Evolutionary conservation across 2,329 filamentous ascomycete genomes (phyloP), one percentile per base, ranked within the genome.

Genomic region (Torrubiella hemipterigena): DNA sequence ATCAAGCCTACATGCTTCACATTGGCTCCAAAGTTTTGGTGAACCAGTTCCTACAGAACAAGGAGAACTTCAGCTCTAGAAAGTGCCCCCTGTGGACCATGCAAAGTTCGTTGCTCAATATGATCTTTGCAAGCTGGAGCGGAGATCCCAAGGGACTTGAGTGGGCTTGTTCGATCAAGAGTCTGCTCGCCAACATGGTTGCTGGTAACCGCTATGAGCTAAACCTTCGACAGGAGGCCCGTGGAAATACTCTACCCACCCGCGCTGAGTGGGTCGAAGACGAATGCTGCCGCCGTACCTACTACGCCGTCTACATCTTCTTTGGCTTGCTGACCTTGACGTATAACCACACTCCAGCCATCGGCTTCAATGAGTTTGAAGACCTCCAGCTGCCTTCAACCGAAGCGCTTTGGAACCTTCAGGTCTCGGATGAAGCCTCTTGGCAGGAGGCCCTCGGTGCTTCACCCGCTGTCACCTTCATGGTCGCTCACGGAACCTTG

Each of bases 91-190:
- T 98, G 11, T 96, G 91, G 89, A 91, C 89, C 29, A 96, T 96
- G 85, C 91, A 98, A 55, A 85, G 84, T 54, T 93, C 87, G 4
- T 65, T 98, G 32, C 67, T 98, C 36, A 98, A 98, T 66, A 96
- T 96, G 91, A 79, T 95, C 42, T 96, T 98, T 54, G 86, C 91
- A 33, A 96, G 87, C 65, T 98, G 91, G 91, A 96, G 91, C 54
- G 91, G 91, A 47, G 91, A 96, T 50, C 81, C 91, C 21, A 96
- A 95, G 59, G 91, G 91, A 22, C 69, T 98, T 3, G 91, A 98
- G 56, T 98, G 91, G 91, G 87, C 91, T 21, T 96, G 89, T 57
- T 96, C 91, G 3, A 96, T 98, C 60, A 96, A 96, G 72, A 93
- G 86, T 65, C 69, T 96, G 23, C 73, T 98, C 30, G 89, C 89